phyloP scores from a whole-genome alignment of 2,329 filamentous ascomycete species.

The Pestalotiopsis sp. region DNA sequence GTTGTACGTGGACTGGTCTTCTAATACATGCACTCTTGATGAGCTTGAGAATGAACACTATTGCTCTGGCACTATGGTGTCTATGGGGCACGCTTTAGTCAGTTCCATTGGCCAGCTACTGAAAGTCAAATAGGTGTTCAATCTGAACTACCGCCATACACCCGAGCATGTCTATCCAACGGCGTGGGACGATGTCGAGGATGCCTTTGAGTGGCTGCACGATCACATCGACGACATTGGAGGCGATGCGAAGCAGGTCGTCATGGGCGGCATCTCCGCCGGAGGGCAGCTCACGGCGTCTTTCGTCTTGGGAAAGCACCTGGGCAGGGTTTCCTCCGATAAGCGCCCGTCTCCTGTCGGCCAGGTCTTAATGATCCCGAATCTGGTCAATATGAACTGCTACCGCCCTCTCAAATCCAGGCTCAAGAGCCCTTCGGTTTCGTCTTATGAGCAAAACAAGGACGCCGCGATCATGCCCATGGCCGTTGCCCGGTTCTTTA shows the following conservation, averaged over 20 bases:
- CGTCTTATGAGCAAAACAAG: conserved; percentile 47
- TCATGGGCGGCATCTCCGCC: conserved; percentile 53
- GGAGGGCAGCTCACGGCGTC: conserved; percentile 46
- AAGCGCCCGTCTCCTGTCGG: conserved; percentile 42
- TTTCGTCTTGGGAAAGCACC: conserved; percentile 41
- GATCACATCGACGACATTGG: conserved; percentile 39
- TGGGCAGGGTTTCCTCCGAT: conserved; percentile 19
- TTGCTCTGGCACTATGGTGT: too few relatives aligned
- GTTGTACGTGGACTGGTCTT: conserved; percentile 29
- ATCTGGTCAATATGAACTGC: conserved; percentile 35
- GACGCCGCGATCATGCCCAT: conserved; percentile 52
- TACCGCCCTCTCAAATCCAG: conserved; percentile 34
- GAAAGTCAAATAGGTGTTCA: conserved; percentile 32
- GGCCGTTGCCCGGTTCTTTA: conserved; percentile 35
- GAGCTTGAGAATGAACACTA: too few relatives aligned
- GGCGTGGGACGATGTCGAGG: conserved; percentile 55
- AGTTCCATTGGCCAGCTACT: conserved; percentile 24
- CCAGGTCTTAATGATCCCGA: conserved; percentile 54
- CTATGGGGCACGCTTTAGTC: background rate
- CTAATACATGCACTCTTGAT: background rate
- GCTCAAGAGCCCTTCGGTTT: conserved; percentile 40
- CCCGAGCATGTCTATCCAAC: conserved; percentile 56
- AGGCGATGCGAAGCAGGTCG: conserved; percentile 39
- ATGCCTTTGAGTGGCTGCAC: conserved; percentile 58
- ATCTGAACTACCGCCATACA: conserved; percentile 62